phyloP scores from a whole-genome alignment of 2,329 filamentous ascomycete species.

The Aureobasidium sp. region DNA sequence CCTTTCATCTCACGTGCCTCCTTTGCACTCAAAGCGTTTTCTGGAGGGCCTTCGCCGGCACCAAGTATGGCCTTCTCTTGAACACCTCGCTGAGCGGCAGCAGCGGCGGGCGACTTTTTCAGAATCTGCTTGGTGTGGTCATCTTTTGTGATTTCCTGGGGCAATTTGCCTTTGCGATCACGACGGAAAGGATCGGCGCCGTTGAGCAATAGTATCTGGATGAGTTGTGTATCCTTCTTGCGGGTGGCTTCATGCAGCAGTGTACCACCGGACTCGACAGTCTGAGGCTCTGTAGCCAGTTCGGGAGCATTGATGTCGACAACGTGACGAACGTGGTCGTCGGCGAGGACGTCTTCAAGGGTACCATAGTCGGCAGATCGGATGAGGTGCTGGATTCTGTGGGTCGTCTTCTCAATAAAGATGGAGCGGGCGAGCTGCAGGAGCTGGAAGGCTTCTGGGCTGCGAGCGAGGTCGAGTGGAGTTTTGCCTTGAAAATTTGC shows the following conservation, averaged over 20 bases:
- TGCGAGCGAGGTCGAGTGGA: slow-evolving; percentile 81
- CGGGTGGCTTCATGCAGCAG: slow-evolving; percentile 88
- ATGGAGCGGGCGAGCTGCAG: slow-evolving; percentile 84
- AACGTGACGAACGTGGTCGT: slow-evolving; percentile 75
- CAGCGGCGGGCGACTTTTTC: slow-evolving; percentile 89
- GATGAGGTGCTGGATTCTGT: slow-evolving; percentile 76
- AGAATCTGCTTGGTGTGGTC: slow-evolving; percentile 81
- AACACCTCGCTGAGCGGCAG: slow-evolving; percentile 87
- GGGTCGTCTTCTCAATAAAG: slow-evolving; percentile 80
- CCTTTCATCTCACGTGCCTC: slow-evolving; percentile 97
- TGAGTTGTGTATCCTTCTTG: slow-evolving; percentile 77
- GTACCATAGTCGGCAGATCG: slow-evolving; percentile 65
- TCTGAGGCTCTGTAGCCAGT: slow-evolving; percentile 71
- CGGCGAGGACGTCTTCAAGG: slow-evolving; percentile 73
- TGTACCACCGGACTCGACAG: slow-evolving; percentile 78
- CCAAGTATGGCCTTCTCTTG: slow-evolving; percentile 90
- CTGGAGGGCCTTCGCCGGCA: slow-evolving; percentile 36
- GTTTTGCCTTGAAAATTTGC: slow-evolving; percentile 78
- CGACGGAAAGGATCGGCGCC: slow-evolving; percentile 93
- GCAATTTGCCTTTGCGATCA: slow-evolving; percentile 89
- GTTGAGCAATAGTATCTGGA: slow-evolving; percentile 84
- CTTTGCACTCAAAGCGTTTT: slow-evolving; percentile 59
- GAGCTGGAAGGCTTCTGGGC: slow-evolving; percentile 90
- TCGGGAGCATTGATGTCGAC: slow-evolving; percentile 91
- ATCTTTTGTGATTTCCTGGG: slow-evolving; percentile 94